Conservation (phyloP, 371 early-diverging fungal genomes). For the Lichtheimia ornata region DNA sequence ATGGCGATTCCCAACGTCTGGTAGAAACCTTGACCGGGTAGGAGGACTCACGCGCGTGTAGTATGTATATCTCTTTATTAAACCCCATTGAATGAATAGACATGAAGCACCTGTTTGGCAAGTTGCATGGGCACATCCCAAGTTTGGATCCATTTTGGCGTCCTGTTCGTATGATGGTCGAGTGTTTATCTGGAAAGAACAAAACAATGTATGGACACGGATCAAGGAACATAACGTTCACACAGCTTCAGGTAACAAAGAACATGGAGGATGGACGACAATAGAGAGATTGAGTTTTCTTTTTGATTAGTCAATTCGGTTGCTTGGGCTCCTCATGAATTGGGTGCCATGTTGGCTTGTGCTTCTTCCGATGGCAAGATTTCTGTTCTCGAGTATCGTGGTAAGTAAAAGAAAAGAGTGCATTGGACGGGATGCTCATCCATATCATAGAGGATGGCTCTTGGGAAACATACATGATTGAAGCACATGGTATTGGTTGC, state of each 20-base stretch:
- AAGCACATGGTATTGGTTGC: slow-evolving; percentile 91
- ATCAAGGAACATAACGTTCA: slow-evolving; percentile 92
- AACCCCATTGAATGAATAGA: slow-evolving; percentile 35
- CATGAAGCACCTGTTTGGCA: slow-evolving; percentile 99
- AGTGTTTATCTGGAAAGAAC: slow-evolving; percentile 95
- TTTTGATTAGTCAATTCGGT: slow-evolving; percentile 83
- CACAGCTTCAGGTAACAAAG: slow-evolving; percentile 75
- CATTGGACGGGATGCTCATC: background rate
- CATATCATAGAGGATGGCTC: slow-evolving; percentile 70
- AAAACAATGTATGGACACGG: slow-evolving; percentile 80
- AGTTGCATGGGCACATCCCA: slow-evolving; percentile 98
- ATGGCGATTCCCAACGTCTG: slow-evolving; percentile 79
- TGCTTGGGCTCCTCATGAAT: slow-evolving; percentile 96
- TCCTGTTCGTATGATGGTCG: slow-evolving; percentile 96
- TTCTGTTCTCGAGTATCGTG: slow-evolving; percentile 87
- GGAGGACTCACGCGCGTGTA: background rate
- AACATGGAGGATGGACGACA: background rate
- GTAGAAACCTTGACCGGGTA: slow-evolving; percentile 82
- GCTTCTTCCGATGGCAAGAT: slow-evolving; percentile 97
- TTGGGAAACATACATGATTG: slow-evolving; percentile 76
- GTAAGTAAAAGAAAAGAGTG: slow-evolving; percentile 37
- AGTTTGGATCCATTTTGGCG: slow-evolving; percentile 93
- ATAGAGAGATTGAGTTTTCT: background rate
- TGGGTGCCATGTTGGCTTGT: slow-evolving; percentile 90
- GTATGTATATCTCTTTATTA: background rate